Conservation (phyloP, 2,329 filamentous ascomycete genomes). For the Didymella segeticola region DNA sequence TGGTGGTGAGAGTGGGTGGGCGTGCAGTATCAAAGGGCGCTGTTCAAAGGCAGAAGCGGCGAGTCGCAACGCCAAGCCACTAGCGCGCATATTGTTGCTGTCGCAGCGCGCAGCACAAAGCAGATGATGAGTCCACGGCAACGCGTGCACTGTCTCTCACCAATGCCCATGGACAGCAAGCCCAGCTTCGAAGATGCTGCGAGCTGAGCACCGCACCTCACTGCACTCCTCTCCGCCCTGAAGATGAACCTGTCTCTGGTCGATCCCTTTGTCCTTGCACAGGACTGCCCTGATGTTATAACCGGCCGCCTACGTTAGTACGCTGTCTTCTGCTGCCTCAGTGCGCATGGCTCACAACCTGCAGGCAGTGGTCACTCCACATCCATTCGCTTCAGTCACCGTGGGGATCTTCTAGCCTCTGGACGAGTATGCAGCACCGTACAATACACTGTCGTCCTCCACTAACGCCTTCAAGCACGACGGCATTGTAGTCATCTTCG, state of each 20-base stretch:
- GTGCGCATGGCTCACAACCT: conserved; percentile 22
- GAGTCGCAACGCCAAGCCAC: conserved; percentile 8
- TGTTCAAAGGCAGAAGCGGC: conserved; percentile 17
- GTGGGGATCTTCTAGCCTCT: conserved; percentile 92
- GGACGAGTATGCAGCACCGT: conserved; percentile 68
- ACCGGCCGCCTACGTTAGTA: conserved; percentile 80
- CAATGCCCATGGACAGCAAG: conserved; percentile 12
- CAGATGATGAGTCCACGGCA: not conserved
- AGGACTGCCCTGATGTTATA: conserved; percentile 90
- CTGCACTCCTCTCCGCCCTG: conserved; percentile 27
- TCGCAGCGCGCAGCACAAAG: conserved; percentile 2
- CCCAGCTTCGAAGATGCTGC: conserved; percentile 31
- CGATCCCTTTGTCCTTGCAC: conserved; percentile 73
- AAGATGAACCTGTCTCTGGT: conserved; percentile 74
- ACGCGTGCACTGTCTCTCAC: conserved; percentile 11
- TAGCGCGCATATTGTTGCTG: conserved; percentile 5
- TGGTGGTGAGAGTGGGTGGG: conserved; percentile 35
- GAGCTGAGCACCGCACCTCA: conserved; percentile 18
- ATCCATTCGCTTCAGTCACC: conserved; percentile 85
- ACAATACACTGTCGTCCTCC: not conserved
- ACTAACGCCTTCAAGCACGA: conserved; percentile 62
- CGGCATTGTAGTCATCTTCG: conserved; percentile 94
- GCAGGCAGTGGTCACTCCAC: conserved; percentile 68
- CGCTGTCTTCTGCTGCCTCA: conserved; percentile 24
- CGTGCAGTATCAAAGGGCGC: conserved; percentile 23